Percentiles rank a stretch among this genome's conserved stretches.
These are phyloP conservation scores for Acacia confusa DNA, from an alignment of 306 rosid species.

Conservation along the genomic window DNA sequence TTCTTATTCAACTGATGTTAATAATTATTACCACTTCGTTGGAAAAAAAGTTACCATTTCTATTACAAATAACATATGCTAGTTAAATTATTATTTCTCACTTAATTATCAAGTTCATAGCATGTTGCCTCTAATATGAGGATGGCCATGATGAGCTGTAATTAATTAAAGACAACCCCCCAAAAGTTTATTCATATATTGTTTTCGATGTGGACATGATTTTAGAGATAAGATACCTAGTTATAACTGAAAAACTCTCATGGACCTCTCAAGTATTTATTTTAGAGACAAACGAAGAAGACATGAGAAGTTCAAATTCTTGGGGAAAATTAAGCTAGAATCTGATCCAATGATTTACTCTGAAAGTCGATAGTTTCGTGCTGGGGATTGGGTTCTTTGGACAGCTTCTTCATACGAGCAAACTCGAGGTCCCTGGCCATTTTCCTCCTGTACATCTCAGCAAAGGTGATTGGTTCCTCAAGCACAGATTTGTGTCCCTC, in stretches of 20 bases:
- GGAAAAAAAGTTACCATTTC: too few species aligned
- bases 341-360: constrained; percentile 43
- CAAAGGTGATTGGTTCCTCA: constrained; percentile 62
- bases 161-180: neutral
- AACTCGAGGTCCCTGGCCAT: constrained; percentile 73
- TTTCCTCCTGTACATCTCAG: constrained; percentile 76
- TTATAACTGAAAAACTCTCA: neutral
- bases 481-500: constrained; percentile 65
- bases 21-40: too few species aligned
- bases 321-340: constrained; percentile 44
- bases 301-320: neutral
- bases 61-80: too few species aligned
- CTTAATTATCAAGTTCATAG: too few species aligned
- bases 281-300: neutral
- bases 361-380: constrained; percentile 23
- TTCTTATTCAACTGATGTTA: too few species aligned
- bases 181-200: neutral
- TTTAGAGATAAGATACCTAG: neutral
- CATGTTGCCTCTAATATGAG: neutral
- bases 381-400: constrained; percentile 30
- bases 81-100: too few species aligned
- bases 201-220: neutral
- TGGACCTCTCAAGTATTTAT: neutral
- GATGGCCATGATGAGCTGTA: neutral
- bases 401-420: constrained; percentile 62